phyloP scores from a whole-genome alignment of 495 filamentous ascomycete genomes.

The Penicillium coffeae region DNA sequence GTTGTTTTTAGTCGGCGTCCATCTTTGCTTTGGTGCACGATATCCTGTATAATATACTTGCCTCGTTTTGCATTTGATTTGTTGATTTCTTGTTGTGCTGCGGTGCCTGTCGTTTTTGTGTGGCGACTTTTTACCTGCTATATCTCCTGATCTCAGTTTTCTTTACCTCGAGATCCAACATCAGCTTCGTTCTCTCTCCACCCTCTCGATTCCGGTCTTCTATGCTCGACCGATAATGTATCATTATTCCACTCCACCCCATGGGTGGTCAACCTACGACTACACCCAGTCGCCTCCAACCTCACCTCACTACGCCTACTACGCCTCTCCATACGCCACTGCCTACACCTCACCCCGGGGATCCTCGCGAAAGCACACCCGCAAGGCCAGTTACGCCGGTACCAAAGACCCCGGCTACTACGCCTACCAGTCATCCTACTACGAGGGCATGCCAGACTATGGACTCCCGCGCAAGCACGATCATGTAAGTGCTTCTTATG shows the following conservation, averaged over 20 bases:
- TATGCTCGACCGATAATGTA: slow-evolving; percentile 49
- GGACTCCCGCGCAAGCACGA: slow-evolving; percentile 51
- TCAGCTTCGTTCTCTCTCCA: background rate
- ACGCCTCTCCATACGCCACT: slow-evolving; percentile 41
- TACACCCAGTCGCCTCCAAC: slow-evolving; percentile 50
- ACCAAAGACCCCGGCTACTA: slow-evolving; percentile 42
- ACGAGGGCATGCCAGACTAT: slow-evolving; percentile 47
- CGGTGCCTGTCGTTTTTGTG: slow-evolving; percentile 17
- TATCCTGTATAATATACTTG: slow-evolving; percentile 51
- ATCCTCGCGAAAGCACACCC: slow-evolving; percentile 39
- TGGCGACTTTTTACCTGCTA: background rate
- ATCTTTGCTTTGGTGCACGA: slow-evolving; percentile 37
- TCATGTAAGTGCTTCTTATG: slow-evolving; percentile 56
- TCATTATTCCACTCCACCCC: slow-evolving; percentile 47
- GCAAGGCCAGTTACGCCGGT: slow-evolving; percentile 46
- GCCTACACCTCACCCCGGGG: slow-evolving; percentile 38
- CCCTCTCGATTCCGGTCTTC: slow-evolving; percentile 11
- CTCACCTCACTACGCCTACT: slow-evolving; percentile 48
- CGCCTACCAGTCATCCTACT: slow-evolving; percentile 34
- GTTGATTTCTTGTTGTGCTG: slow-evolving; percentile 15
- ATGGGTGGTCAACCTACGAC: slow-evolving; percentile 48
- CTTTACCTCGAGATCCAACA: background rate
- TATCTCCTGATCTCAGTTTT: background rate
- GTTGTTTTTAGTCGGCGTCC: slow-evolving; percentile 31
- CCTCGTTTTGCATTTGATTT: slow-evolving; percentile 26